A percentile compares a stretch with the other conserved stretches of the same genome.
Conservation (phyloP, 192 early-diverging fungal species). For the Chytriomyces sp. region DNA sequence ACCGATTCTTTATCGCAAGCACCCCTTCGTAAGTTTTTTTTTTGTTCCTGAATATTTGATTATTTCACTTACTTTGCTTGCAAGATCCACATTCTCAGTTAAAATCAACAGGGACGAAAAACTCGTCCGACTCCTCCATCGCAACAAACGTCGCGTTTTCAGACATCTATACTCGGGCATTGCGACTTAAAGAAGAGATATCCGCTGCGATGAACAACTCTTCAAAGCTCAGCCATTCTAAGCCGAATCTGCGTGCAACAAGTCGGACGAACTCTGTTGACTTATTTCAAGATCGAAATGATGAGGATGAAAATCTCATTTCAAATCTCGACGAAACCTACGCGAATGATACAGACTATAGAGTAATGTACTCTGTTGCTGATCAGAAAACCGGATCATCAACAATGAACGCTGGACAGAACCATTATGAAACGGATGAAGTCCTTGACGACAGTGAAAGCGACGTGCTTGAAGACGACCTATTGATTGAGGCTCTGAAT, state of each 20-base stretch:
- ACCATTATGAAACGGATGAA: neutral
- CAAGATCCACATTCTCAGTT: too few relatives aligned
- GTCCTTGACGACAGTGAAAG: constrained; percentile 2
- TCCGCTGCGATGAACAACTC: neutral
- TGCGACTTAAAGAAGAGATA: constrained; percentile 19
- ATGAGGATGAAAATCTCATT: neutral
- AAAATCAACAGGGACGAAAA: too few relatives aligned
- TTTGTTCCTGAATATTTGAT: too few relatives aligned
- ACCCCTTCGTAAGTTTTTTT: too few relatives aligned
- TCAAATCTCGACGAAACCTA: constrained; percentile 1
- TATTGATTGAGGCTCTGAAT: constrained; percentile 50
- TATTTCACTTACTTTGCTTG: too few relatives aligned
- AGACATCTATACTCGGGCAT: constrained; percentile 14
- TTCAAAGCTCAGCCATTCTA: neutral
- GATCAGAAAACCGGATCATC: constrained; percentile 2
- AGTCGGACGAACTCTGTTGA: too few relatives aligned
- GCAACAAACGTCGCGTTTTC: neutral
- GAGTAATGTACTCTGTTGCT: neutral
- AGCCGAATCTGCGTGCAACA: too few relatives aligned
- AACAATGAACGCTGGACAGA: neutral
- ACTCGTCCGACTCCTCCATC: too few relatives aligned
- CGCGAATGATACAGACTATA: constrained; percentile 6
- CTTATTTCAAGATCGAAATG: neutral
- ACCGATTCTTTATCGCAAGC: too few relatives aligned
- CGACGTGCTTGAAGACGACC: constrained; percentile 44